Evolutionary conservation across 257 asterid genomes (phyloP).

Genomic region (Solanum pennellii): DNA sequence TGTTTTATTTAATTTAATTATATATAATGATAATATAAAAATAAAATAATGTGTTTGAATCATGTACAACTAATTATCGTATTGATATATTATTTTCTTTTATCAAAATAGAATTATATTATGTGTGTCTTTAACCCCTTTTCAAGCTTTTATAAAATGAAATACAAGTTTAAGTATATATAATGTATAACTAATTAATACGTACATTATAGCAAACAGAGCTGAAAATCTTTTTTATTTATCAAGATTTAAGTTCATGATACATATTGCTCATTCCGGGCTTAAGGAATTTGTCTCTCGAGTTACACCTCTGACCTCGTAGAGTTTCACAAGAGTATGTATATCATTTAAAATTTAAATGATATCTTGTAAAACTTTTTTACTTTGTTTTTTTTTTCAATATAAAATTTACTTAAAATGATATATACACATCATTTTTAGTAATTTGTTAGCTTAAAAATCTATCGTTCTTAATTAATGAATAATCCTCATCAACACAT

Average conservation of each 20-base stretch:
- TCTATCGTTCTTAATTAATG: not conserved
- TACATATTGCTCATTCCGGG: not conserved
- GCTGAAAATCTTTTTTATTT: not conserved
- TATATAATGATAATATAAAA: not conserved
- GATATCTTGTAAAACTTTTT: not conserved
- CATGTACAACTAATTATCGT: not conserved
- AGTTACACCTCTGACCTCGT: not conserved
- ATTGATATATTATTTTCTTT: not conserved
- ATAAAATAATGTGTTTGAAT: not conserved
- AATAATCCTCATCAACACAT: not conserved
- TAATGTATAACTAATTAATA: not conserved
- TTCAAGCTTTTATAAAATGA: no score
- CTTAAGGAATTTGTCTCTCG: not conserved
- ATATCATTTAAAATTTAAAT: not conserved
- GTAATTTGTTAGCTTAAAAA: not conserved
- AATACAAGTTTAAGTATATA: not conserved
- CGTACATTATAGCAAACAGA: not conserved
- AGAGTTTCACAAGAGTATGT: no score
- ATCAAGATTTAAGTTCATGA: not conserved
- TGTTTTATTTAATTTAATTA: not conserved
- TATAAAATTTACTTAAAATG: not conserved
- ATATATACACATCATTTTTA: not conserved
- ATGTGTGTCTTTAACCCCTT: not conserved
- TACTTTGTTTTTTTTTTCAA: no score
- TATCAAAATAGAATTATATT: not conserved